These are phyloP conservation scores for Termitomyces sp. DNA, from an alignment of 768 basidiomycete genomes.

Conservation along the genomic window DNA sequence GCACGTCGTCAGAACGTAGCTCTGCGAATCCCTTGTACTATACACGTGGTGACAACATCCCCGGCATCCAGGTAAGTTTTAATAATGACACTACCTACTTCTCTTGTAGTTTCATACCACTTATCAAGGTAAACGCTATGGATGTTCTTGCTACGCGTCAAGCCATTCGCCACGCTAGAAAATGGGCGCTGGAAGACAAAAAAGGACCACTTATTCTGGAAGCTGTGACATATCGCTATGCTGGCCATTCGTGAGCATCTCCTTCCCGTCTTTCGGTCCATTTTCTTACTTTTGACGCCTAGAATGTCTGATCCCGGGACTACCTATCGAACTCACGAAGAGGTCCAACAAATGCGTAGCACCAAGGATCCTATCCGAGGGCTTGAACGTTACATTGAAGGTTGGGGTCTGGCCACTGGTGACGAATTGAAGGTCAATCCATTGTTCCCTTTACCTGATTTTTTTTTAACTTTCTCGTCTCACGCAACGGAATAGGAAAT, in stretches of 20 bases:
- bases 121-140: conserved; percentile 72
- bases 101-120: not conserved
- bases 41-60: conserved; percentile 93
- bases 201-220: not conserved
- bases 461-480: too few species aligned
- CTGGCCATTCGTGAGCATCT: not conserved
- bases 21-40: conserved; percentile 95
- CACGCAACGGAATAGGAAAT: not conserved
- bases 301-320: not conserved
- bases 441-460: not conserved
- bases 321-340: not conserved
- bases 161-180: conserved; percentile 81
- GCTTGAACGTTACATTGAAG: not conserved
- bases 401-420: not conserved
- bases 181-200: conserved; percentile 51
- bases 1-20: conserved; percentile 87
- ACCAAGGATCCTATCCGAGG: not conserved
- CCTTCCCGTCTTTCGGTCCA: not conserved
- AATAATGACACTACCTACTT: not conserved
- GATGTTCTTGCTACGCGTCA: conserved; percentile 90
- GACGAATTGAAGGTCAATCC: not conserved
- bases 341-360: not conserved
- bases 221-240: not conserved
- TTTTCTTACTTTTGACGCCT: not conserved
- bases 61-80: conserved; percentile 81